Evolutionary conservation across 768 basidiomycete genomes (phyloP).

Genomic region (Lactifluus piperatus): DNA sequence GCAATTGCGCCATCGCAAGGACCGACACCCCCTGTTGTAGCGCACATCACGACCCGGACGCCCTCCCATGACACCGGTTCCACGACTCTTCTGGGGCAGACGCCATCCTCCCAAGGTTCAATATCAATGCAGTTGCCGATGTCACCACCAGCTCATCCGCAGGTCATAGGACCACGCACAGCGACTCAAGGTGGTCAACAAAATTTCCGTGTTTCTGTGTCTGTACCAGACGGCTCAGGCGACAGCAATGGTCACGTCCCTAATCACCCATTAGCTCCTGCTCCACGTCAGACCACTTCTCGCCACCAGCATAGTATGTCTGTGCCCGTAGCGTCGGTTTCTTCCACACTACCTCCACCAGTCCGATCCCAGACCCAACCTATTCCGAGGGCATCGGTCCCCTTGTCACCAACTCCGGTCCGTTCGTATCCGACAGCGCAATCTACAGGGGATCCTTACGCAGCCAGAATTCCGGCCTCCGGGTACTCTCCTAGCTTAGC

Average conservation of each 20-base stretch:
- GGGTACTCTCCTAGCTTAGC: slow-evolving; percentile 11
- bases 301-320: slow-evolving; percentile 17
- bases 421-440: slow-evolving; percentile 14
- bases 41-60: slow-evolving; percentile 14
- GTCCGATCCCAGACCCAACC: slow-evolving; percentile 16
- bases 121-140: neutral
- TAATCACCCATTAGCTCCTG: neutral
- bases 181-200: slow-evolving; percentile 1
- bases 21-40: slow-evolving; percentile 1
- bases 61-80: slow-evolving; percentile 21
- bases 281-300: slow-evolving; percentile 12
- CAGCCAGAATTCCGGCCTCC: neutral
- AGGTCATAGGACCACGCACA: neutral
- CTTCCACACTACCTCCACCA: neutral
- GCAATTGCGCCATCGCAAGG: slow-evolving; percentile 6
- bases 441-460: neutral
- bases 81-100: slow-evolving; percentile 20
- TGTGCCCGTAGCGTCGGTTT: slow-evolving; percentile 5
- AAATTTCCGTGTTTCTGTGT: neutral
- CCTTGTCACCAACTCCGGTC: slow-evolving; percentile 14
- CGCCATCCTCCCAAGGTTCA: slow-evolving; percentile 19
- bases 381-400: neutral
- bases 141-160: slow-evolving; percentile 14
- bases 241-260: neutral
- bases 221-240: neutral